Conservation (phyloP, 2,329 filamentous ascomycete genomes). For the Sphaceloma murrayae region DNA sequence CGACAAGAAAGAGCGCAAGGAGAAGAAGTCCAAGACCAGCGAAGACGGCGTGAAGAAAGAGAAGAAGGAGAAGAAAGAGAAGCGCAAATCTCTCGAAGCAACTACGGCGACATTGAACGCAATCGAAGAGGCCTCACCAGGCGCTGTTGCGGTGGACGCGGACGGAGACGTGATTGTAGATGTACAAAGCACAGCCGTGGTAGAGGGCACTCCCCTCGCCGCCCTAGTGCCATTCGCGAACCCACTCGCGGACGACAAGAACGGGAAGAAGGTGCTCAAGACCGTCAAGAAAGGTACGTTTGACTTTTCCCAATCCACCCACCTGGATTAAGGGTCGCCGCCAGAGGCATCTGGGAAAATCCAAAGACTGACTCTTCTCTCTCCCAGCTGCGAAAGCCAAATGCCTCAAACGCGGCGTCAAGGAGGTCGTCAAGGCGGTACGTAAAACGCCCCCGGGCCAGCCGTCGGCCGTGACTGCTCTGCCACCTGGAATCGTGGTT, state of each 20-base stretch:
- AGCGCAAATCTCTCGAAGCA: constrained; percentile 52
- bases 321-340: too few species aligned
- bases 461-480: constrained; percentile 44
- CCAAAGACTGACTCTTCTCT: neutral
- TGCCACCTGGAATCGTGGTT: constrained; percentile 65
- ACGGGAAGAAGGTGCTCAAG: constrained; percentile 56
- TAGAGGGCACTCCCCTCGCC: constrained; percentile 30
- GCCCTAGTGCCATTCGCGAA: constrained; percentile 75
- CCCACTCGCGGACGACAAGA: constrained; percentile 72
- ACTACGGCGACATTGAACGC: constrained; percentile 56
- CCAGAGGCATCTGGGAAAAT: too few species aligned
- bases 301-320: too few species aligned
- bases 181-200: constrained; percentile 37
- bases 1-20: constrained; percentile 33
- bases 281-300: constrained; percentile 51
- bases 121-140: constrained; percentile 45
- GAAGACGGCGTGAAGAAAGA: constrained; percentile 32
- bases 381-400: constrained; percentile 82
- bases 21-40: constrained; percentile 31
- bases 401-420: constrained; percentile 93
- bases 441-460: constrained; percentile 76
- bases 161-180: constrained; percentile 30
- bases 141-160: constrained; percentile 35
- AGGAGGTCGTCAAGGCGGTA: constrained; percentile 97
- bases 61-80: constrained; percentile 51